phyloP scores from a whole-genome alignment of 768 basidiomycete genomes.

The Fistulinella prunicolor region DNA sequence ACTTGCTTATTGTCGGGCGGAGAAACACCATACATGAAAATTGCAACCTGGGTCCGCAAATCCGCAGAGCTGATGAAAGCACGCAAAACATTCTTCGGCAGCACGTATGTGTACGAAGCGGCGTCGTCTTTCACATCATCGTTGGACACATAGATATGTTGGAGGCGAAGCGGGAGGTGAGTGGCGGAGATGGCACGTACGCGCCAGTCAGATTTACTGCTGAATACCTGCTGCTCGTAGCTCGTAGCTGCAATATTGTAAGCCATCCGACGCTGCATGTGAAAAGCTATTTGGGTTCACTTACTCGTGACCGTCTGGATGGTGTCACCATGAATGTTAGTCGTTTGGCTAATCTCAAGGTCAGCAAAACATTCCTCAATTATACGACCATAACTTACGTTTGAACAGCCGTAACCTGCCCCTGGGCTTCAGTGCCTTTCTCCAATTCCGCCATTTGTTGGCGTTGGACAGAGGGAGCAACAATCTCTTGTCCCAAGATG shows the following conservation, averaged over 20 bases:
- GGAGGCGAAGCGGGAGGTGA: constrained; percentile 91
- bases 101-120: constrained; percentile 88
- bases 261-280: background rate
- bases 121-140: constrained; percentile 99
- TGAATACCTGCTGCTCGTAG: constrained; percentile 98
- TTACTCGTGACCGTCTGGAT: constrained; percentile 92
- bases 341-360: constrained; percentile 65
- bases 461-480: constrained; percentile 90
- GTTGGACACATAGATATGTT: constrained; percentile 98
- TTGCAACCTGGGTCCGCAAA: constrained; percentile 93
- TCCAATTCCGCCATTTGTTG: constrained; percentile 99
- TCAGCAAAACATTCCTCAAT: constrained; percentile 3
- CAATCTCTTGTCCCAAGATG: constrained; percentile 98
- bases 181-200: constrained; percentile 97
- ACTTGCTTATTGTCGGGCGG: constrained; percentile 97
- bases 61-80: constrained; percentile 93
- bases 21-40: constrained; percentile 88
- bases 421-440: constrained; percentile 91
- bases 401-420: constrained; percentile 93
- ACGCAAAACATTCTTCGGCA: constrained; percentile 95
- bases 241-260: constrained; percentile 63
- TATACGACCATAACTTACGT: constrained; percentile 47
- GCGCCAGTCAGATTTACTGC: constrained; percentile 99
- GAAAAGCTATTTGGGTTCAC: constrained; percentile 20
- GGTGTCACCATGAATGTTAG: constrained; percentile 94